Evolutionary conservation across 441 rosid species (phyloP).

Genomic region (Pelargonium citronellum): DNA sequence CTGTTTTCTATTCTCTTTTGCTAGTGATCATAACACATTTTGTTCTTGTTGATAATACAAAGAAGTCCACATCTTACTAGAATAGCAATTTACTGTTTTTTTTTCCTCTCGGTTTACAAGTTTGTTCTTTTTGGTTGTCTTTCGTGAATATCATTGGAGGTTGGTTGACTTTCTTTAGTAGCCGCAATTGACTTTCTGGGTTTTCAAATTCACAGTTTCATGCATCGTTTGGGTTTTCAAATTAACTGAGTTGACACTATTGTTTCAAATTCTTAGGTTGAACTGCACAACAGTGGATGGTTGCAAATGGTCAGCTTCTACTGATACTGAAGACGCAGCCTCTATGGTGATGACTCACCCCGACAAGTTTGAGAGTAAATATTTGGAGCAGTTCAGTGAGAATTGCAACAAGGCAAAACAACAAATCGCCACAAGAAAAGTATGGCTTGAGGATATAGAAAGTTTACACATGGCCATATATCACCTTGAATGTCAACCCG

Average conservation of each 20-base stretch:
- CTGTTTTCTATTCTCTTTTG: not conserved
- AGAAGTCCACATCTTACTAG: too few relatives aligned
- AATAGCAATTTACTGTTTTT: too few relatives aligned
- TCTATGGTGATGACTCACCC: not conserved
- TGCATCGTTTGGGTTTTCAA: too few relatives aligned
- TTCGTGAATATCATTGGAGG: too few relatives aligned
- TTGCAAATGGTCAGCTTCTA: constrained; percentile 20
- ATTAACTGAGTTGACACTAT: not conserved
- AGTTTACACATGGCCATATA: constrained; percentile 12
- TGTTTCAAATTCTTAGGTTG: constrained; percentile 16
- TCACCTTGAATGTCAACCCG: constrained; percentile 20
- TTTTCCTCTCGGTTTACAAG: too few relatives aligned
- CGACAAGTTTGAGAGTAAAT: not conserved
- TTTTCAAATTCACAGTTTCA: too few relatives aligned
- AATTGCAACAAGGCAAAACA: constrained; percentile 11
- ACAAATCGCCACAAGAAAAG: not conserved
- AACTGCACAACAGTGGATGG: constrained; percentile 18
- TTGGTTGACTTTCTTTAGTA: too few relatives aligned
- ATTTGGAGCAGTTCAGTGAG: not conserved
- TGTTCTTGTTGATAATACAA: too few relatives aligned
- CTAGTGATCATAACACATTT: not conserved
- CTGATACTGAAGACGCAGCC: not conserved
- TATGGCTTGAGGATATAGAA: constrained; percentile 14
- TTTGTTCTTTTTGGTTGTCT: too few relatives aligned
- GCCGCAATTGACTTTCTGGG: too few relatives aligned